Base-by-base conservation (phyloP, 495 filamentous ascomycete genomes). In the Poronia punctata region DNA sequence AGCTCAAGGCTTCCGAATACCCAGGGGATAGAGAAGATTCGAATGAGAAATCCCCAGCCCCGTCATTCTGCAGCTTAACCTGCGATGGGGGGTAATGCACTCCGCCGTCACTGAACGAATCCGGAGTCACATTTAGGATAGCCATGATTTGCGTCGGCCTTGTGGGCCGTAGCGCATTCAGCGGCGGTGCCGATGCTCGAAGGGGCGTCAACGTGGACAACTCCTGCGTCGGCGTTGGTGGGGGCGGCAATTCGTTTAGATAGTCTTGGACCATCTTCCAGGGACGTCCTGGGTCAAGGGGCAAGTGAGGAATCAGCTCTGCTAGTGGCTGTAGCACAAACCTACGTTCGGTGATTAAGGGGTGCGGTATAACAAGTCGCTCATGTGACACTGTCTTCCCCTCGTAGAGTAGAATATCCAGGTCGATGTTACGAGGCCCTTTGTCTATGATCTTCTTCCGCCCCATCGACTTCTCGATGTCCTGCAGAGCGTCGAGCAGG, bases 41-140 rank as follows among this genome's bases (percentile, higher is more conserved):
- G 14, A 4, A 10, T 7, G 21, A 33, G 2, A 30, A 2, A 18
- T 0, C 2, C n/a, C 16, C 18, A 16, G 12, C 6, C 5, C 26
- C 19, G 19, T 15, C 14, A 6, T 37, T 21, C 10, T 31, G 41
- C 7, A 71, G 46, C 8, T 53, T 48, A 17, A 66, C 40, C 0
- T 49, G 16, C 30, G 36, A 32, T 34, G 57, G 54, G 9, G 40
- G 34, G 28, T 56, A 52, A 63, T 88, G 71, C 2, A 64, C 51
- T 29, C 89, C 90, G 36, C 88, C 92, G 50, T 96, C 88, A 9
- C 89, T 96, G 70, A 97, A 97, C 26, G 92, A 97, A 68, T 98
- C 92, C 7, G 90, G 92, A 1, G 90, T 96, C 42, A 95, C 68
- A 65, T 98, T 98, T 36, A 96, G 72, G 49, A 98, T 93, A 21